These are phyloP conservation scores for Plectosphaerella cucumerina DNA, from an alignment of 2,329 filamentous ascomycete genomes.

Conservation along the genomic window DNA sequence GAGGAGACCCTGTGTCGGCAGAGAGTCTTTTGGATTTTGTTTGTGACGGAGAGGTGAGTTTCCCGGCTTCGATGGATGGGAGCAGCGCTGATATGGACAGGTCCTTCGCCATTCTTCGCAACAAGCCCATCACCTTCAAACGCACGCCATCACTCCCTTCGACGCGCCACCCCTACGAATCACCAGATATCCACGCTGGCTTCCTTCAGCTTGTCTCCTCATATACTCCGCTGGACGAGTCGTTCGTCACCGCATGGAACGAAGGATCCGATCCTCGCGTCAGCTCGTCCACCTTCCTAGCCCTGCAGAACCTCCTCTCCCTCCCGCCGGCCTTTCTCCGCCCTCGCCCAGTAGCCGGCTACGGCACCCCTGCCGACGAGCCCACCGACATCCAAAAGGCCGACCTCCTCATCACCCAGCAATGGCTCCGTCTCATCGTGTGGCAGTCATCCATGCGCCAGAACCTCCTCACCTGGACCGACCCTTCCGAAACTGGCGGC, in stretches of 20 bases:
- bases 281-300: conserved; percentile 26
- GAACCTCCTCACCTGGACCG: conserved; percentile 52
- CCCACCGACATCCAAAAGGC: conserved; percentile 63
- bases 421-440: conserved; percentile 67
- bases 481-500: conserved; percentile 10
- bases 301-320: conserved; percentile 27
- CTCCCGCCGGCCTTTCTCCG: conserved; percentile 25
- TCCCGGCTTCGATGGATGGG: background rate
- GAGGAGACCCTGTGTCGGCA: conserved; percentile 50
- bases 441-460: conserved; percentile 68
- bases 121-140: conserved; percentile 58
- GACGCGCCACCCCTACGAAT: conserved; percentile 48
- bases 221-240: conserved; percentile 60
- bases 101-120: conserved; percentile 59
- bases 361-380: conserved; percentile 32
- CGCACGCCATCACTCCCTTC: conserved; percentile 53
- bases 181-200: conserved; percentile 48
- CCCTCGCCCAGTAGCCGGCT: conserved; percentile 15
- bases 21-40: conserved; percentile 59
- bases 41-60: conserved; percentile 53
- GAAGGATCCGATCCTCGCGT: conserved; percentile 40
- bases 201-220: conserved; percentile 58
- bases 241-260: conserved; percentile 62
- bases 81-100: conserved; percentile 28
- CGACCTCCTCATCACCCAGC: conserved; percentile 64